Evolutionary conservation across 805 yeast species (phyloP), one percentile per base, ranked within the genome.

Genomic region (Phaffomyces opuntiae): DNA sequence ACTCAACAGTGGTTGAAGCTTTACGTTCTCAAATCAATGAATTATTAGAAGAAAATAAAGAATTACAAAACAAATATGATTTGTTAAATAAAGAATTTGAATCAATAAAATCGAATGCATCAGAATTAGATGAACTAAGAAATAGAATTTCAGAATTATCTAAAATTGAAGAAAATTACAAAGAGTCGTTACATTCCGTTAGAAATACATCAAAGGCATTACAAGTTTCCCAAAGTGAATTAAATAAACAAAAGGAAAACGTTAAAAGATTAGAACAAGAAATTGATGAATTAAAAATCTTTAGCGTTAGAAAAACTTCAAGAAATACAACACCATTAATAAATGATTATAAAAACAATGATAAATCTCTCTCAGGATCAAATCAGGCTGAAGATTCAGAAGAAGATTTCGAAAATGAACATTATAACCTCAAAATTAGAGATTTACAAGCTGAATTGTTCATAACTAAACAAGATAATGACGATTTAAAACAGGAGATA

Each of bases 401-500:
- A 25, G 53, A 55, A 9, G 63, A 57, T 35, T 54, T 65, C 43
- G 62, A 63, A 34, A 64, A 67, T 45, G 74, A 85, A 39, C 88
- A 83, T 52, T 85, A 75, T 57, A 84, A 80, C 50, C 73, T 87
- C 68, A 85, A 82, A 64, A 74, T 88, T 38, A 80, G 85, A 55
- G 96, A 88, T 55, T 67, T 88, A 54, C 86, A 87, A 57, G 96
- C 96, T 5, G 95, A 87, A 60, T 69, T 88, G 52, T 83, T 76
- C 56, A 84, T 88, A 46, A 74, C 83, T 52, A 81, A 80, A 56
- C 91, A 87, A 64, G 96, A 88, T 64, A 75, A 95, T 52, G 93
- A 88, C 58, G 84, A 81, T 54, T 68, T 86, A 61, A 82, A 79
- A 57, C 83, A 79, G 21, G 80, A 73, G 48, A 76, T 81, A 14